A percentile compares a stretch with the other conserved stretches of the same genome.
Conservation (phyloP, 441 rosid species). For the Gossypium lobatum region DNA sequence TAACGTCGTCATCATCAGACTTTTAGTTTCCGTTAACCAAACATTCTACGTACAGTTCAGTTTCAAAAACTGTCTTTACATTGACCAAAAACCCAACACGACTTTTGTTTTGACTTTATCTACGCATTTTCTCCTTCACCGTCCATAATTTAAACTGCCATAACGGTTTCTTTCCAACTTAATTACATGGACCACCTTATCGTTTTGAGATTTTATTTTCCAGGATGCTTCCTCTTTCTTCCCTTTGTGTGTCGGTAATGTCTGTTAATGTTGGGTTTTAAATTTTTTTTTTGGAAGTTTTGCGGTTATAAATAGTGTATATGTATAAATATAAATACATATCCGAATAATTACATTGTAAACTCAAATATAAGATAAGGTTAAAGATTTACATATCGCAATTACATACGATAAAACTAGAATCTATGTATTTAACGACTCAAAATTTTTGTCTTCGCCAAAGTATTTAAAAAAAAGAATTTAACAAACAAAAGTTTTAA, state of each 20-base stretch:
- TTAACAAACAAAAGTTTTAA: too few species aligned
- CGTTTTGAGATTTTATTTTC: background rate
- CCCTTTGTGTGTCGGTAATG: background rate
- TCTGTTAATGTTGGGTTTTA: background rate
- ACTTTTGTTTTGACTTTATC: background rate
- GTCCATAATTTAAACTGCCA: slow-evolving; percentile 1
- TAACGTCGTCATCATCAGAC: background rate
- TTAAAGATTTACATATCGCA: too few species aligned
- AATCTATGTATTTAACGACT: too few species aligned
- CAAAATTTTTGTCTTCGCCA: too few species aligned
- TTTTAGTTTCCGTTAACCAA: background rate
- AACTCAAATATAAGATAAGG: too few species aligned
- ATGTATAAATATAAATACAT: too few species aligned
- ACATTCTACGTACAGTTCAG: background rate
- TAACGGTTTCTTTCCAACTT: background rate
- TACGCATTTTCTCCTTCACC: slow-evolving; percentile 1
- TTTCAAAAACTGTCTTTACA: background rate
- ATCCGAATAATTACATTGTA: too few species aligned
- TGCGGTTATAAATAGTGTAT: too few species aligned
- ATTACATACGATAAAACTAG: fast-evolving
- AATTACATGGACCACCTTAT: background rate
- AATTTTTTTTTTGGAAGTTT: too few species aligned
- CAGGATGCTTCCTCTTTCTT: slow-evolving; percentile 3
- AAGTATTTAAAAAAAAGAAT: too few species aligned
- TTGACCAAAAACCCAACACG: background rate